These are phyloP conservation scores for Cladobotryum protrusum DNA, from an alignment of 2,329 filamentous ascomycete species.

Conservation along the genomic window DNA sequence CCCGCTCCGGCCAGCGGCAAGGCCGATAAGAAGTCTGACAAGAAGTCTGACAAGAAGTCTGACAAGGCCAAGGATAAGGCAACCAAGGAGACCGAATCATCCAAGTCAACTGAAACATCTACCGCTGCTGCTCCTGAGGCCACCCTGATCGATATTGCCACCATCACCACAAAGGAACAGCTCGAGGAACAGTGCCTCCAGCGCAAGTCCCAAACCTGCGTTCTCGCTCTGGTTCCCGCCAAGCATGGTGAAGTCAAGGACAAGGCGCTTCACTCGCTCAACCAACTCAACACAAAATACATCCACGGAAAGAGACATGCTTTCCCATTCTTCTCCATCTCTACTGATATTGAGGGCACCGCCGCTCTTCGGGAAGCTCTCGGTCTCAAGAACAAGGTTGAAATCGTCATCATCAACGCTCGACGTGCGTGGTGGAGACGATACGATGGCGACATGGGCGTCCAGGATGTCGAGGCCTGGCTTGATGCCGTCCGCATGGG, in stretches of 20 bases:
- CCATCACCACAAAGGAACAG: slow-evolving; percentile 56
- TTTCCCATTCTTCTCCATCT: slow-evolving; percentile 79
- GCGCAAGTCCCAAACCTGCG: slow-evolving; percentile 71
- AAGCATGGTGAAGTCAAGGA: slow-evolving; percentile 45
- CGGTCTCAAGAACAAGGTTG: slow-evolving; percentile 53
- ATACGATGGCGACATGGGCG: slow-evolving; percentile 57
- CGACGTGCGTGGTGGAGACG: slow-evolving; percentile 81
- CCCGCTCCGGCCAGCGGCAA: slow-evolving; percentile 42
- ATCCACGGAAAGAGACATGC: slow-evolving; percentile 57
- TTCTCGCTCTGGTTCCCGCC: slow-evolving; percentile 65
- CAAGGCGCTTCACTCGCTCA: slow-evolving; percentile 56
- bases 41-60: slow-evolving; percentile 35
- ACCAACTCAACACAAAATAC: slow-evolving; percentile 72
- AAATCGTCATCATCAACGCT: slow-evolving; percentile 77
- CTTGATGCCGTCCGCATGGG: slow-evolving; percentile 87
- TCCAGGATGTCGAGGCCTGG: slow-evolving; percentile 69
- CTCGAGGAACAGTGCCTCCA: slow-evolving; percentile 68
- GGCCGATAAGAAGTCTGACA: slow-evolving; percentile 23
- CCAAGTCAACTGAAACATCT: slow-evolving; percentile 26
- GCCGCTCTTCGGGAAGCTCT: slow-evolving; percentile 46
- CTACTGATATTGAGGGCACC: slow-evolving; percentile 38
- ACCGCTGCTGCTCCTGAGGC: slow-evolving; percentile 15
- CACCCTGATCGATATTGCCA: slow-evolving; percentile 55
- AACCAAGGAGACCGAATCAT: slow-evolving; percentile 21
- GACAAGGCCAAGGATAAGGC: slow-evolving; percentile 29